Conservation (phyloP, 2,329 filamentous ascomycete genomes). For the Botrytis fragariae region DNA sequence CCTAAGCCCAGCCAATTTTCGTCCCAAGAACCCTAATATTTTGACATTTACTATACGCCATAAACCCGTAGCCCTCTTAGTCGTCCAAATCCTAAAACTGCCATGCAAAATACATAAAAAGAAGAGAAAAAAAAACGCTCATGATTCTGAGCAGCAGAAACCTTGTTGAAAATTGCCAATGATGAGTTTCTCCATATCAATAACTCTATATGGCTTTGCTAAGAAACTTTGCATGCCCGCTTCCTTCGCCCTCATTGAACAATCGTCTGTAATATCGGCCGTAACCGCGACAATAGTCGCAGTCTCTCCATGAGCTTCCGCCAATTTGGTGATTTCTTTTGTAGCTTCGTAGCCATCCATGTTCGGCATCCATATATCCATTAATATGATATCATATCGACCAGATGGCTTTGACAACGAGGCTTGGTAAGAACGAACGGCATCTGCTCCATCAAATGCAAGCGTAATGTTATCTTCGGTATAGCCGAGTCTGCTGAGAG, state of each 20-base stretch:
- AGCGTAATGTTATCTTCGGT: conserved; percentile 51
- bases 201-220: conserved; percentile 54
- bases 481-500: conserved; percentile 67
- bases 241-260: conserved; percentile 47
- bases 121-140: background rate
- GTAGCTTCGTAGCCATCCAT: conserved; percentile 72
- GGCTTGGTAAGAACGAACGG: conserved; percentile 58
- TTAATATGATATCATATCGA: conserved; percentile 62
- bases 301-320: conserved; percentile 23
- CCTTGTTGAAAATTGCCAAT: conserved; percentile 30
- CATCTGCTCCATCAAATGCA: conserved; percentile 67
- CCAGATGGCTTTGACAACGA: conserved; percentile 38
- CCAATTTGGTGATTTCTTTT: conserved; percentile 52
- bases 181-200: conserved; percentile 54
- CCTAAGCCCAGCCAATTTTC: background rate
- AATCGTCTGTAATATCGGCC: conserved; percentile 54
- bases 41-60: conserved; percentile 2
- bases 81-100: background rate
- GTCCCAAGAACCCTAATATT: background rate
- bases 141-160: conserved; percentile 13
- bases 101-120: conserved; percentile 12
- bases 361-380: conserved; percentile 74
- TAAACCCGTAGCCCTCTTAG: background rate
- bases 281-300: conserved; percentile 51
- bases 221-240: conserved; percentile 56